Evolutionary conservation across 306 rosid species (phyloP), one percentile per base, ranked within the genome.

Genomic region (Arachis stenosperma): DNA sequence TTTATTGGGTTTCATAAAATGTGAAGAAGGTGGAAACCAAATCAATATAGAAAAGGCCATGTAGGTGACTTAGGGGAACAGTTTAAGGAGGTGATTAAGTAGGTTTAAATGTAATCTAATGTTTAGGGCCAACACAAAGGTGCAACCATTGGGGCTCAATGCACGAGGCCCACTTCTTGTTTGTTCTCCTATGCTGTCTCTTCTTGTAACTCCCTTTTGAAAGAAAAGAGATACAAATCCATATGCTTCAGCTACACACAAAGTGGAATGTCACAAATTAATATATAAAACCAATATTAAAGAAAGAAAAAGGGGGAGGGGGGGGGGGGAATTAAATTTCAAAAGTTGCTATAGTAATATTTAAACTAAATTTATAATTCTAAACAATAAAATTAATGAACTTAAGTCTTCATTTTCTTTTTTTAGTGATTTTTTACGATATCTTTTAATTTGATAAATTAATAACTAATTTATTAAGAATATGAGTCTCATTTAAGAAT

Each of bases 191-290:
- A 2, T 8, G 2, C 37, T 33, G 27, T 69, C 60, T 81, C 80
- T 57, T 78, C 77, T 63, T 62, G 70, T 56, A 14, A 62, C 17
- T 74, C 2, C 58, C 77, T 82, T 74, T 76, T 61, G 58, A 73
- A 72, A 76, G 62, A 65, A 75, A 71, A 75, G 77, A 69, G 68
- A 67, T 7, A 51, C 2, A 67, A 65, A 78, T 74, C 60, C 73
- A 63, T 29, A 81, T 78, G 84, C 89, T 82, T 82, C n/a, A 76
- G 79, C 51, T 39, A 39, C 82, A 85, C 89, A 85, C 79, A 85
- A 85, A 85, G 89, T 82, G 71, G 74, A 9, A 46, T 73, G 73
- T 60, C 65, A 71, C 67, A 75, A 55, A 42, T 47, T 47, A 54
- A 65, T 48, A 41, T 46, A 46, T 46, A 46, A 46, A 46, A 46